Conservation (phyloP, 148 eudicot species). For the Silene uniflora region DNA sequence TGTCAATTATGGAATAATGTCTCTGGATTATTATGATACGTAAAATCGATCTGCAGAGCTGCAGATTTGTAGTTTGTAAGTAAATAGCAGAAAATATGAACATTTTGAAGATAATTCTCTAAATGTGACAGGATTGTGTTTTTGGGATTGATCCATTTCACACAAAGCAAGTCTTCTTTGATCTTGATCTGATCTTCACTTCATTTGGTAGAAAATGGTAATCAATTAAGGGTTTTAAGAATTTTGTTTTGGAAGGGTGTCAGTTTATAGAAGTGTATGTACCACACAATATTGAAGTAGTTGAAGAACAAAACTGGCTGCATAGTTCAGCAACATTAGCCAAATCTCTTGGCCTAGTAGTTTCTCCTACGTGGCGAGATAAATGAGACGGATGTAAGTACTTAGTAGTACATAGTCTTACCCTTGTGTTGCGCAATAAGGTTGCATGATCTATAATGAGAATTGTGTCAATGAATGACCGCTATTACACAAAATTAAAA, state of each 20-base stretch:
- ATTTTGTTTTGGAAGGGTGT: neutral
- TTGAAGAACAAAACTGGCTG: no score
- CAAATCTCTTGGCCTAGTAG: no score
- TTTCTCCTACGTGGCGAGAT: no score
- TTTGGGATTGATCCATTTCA: constrained; percentile 17
- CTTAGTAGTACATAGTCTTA: no score
- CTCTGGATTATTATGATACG: neutral
- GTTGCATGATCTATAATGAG: no score
- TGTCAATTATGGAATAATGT: constrained; percentile 3
- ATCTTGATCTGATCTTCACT: constrained; percentile 15
- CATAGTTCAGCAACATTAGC: no score
- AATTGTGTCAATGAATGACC: no score
- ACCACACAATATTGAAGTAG: no score
- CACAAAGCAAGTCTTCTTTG: constrained; percentile 17
- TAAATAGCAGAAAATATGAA: constrained; percentile 6
- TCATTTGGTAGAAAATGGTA: neutral
- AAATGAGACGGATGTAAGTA: no score
- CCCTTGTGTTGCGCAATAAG: no score
- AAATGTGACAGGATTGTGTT: constrained; percentile 16
- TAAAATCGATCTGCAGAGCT: neutral
- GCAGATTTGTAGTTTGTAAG: constrained; percentile 3
- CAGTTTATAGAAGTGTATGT: no score
- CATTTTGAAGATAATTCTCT: constrained; percentile 11
- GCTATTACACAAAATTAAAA: no score
- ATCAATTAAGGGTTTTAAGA: neutral